Conservation (phyloP, 169 alveolate species). For the Cryptosporidium muris region DNA sequence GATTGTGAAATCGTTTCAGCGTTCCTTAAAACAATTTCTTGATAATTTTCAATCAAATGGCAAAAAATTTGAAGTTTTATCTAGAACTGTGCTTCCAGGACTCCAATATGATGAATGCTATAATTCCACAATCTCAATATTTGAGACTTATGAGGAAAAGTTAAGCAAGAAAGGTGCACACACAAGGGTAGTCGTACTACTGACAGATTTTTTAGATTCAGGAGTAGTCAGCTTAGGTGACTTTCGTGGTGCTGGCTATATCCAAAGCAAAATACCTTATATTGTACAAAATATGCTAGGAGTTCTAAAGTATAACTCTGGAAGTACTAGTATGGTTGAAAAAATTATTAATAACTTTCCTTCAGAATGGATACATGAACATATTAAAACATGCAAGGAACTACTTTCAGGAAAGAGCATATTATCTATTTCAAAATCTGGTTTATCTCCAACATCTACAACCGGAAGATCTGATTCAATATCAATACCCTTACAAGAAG, state of each 20-base stretch:
- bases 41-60: not conserved
- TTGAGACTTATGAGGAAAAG: conserved; percentile 29
- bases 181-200: conserved; percentile 27
- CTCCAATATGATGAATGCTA: conserved; percentile 68
- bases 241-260: conserved; percentile 32
- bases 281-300: conserved; percentile 18
- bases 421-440: conserved; percentile 17
- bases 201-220: conserved; percentile 55
- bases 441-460: not conserved
- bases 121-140: conserved; percentile 48
- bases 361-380: conserved; percentile 71
- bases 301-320: not conserved
- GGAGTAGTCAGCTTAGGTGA: conserved; percentile 35
- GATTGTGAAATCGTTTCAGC: conserved; percentile 13
- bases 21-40: conserved; percentile 9
- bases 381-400: conserved; percentile 60
- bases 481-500: not conserved
- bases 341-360: conserved; percentile 53
- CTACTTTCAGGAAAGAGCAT: conserved; percentile 45
- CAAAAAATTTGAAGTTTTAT: conserved; percentile 24
- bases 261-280: conserved; percentile 42
- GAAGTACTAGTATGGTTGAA: conserved; percentile 3
- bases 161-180: conserved; percentile 27
- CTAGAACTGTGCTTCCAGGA: conserved; percentile 67
- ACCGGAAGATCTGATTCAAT: not conserved